These are phyloP conservation scores for Apiospora marii DNA, from an alignment of 2,329 filamentous ascomycete species.

Conservation along the genomic window DNA sequence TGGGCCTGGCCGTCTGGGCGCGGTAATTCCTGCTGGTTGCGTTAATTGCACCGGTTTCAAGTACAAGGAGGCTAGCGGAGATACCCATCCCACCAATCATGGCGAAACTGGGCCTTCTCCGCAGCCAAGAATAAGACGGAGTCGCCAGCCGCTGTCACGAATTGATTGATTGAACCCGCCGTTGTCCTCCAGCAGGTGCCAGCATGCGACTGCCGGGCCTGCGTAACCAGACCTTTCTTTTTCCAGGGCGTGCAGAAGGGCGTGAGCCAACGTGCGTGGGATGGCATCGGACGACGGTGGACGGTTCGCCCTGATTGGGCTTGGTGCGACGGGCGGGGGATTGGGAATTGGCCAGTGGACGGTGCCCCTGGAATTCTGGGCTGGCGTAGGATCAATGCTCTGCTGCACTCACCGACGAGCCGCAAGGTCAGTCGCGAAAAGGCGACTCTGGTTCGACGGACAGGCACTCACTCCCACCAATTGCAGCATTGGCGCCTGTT, in stretches of 20 bases:
- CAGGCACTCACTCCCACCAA: background rate
- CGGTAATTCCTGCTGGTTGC: background rate
- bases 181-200: background rate
- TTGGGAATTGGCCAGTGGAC: background rate
- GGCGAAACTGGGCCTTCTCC: background rate
- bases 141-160: background rate
- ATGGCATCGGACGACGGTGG: background rate
- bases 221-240: background rate
- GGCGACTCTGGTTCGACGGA: too few species aligned
- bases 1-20: too few species aligned
- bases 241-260: background rate
- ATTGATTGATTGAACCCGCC: background rate
- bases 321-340: slow-evolving; percentile 5
- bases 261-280: background rate
- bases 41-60: slow-evolving; percentile 17
- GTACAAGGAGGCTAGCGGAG: background rate
- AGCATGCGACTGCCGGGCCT: background rate
- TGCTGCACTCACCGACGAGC: background rate
- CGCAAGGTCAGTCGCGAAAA: background rate
- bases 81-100: slow-evolving; percentile 20
- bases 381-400: background rate
- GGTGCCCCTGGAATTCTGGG: background rate
- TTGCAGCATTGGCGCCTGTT: background rate
- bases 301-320: background rate
- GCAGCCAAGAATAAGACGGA: background rate